These are phyloP conservation scores for Coleophoma cylindrospora DNA, from an alignment of 2,329 filamentous ascomycete genomes.

Conservation along the genomic window DNA sequence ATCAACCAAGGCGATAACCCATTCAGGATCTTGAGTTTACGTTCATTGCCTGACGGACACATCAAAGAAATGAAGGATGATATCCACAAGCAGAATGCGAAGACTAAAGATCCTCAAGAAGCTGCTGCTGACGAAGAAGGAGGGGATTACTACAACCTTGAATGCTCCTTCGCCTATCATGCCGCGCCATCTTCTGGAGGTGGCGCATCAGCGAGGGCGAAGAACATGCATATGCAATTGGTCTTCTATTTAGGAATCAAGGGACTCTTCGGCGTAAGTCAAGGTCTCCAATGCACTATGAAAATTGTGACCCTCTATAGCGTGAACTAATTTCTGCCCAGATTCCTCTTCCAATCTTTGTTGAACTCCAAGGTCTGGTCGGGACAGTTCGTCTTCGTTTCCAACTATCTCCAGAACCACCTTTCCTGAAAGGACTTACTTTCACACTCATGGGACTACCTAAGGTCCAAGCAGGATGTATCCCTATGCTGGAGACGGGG, in stretches of 20 bases:
- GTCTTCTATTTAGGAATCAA: conserved; percentile 79
- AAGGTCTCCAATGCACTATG: conserved; percentile 33
- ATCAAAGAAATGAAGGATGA: conserved; percentile 78
- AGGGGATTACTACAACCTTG: conserved; percentile 88
- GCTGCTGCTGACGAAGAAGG: conserved; percentile 85
- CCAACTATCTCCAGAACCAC: conserved; percentile 83
- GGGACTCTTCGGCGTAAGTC: conserved; percentile 20
- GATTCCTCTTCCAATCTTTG: conserved; percentile 35
- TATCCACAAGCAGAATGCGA: conserved; percentile 72
- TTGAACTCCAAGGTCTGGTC: conserved; percentile 86
- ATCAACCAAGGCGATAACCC: conserved; percentile 93
- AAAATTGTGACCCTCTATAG: no score
- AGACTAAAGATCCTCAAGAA: conserved; percentile 80
- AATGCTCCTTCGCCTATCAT: conserved; percentile 87
- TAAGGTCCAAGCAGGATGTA: conserved; percentile 82
- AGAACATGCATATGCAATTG: conserved; percentile 96
- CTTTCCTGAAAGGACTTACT: conserved; percentile 86
- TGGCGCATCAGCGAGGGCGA: conserved; percentile 72
- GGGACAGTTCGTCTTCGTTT: conserved; percentile 79
- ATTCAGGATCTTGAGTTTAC: conserved; percentile 79
- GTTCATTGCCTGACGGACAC: conserved; percentile 77
- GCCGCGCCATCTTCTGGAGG: conserved; percentile 68
- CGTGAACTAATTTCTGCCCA: background rate
- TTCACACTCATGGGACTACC: conserved; percentile 94
- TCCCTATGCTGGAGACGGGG: conserved; percentile 86